Base-by-base conservation (phyloP, 2,329 filamentous ascomycete species). In the Penicillium sp. region DNA sequence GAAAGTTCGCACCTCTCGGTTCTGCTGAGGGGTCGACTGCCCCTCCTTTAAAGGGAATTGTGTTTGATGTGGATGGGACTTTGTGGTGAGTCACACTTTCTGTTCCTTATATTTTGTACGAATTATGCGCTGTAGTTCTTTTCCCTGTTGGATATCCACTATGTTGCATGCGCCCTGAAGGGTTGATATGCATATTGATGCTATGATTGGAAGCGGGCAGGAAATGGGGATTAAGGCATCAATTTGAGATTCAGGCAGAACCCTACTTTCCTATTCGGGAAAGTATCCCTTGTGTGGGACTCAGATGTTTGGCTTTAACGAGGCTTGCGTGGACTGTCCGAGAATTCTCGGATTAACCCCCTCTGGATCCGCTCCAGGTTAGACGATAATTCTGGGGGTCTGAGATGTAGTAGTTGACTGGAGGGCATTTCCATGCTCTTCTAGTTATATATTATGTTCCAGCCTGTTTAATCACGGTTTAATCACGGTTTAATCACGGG, bases 1-100 rank as follows among this genome's bases (percentile, higher is more conserved):
- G 81, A 58, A 75, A 73, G 38, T 84, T 85, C 60, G 80, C 81
- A 6, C 81, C 82, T 13, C 69, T 84, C 53, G 70, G 76, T 56
- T 69, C 75, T 5, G 64, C 65, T 63, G 66, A 58, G 53, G 50
- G 21, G 63, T 70, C 51, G 60, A 70, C 47, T 60, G 73, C 74
- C 19, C 79, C 81, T 41, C 67, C 66, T 31, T 67, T 87, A 55
- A 79, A 80, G 65, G 85, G 85, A 2, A 81, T 87, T 27, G 79
- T 97, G 15, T 97, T 97, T 75, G 93, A 99, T 76, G 90, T 99
- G 61, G 93, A 99, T 74, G 93, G 93, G 4, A 99, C 93, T 25
- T 76, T 97, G 59, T 97, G 89, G 92, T 95, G 76, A 77, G 87
- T 65, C 31, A 47, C 29, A 31, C 5, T 29, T 29, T 41, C 21